Evolutionary conservation across 805 yeast species (phyloP).

Genomic region (Diddensiella santjacobensis): DNA sequence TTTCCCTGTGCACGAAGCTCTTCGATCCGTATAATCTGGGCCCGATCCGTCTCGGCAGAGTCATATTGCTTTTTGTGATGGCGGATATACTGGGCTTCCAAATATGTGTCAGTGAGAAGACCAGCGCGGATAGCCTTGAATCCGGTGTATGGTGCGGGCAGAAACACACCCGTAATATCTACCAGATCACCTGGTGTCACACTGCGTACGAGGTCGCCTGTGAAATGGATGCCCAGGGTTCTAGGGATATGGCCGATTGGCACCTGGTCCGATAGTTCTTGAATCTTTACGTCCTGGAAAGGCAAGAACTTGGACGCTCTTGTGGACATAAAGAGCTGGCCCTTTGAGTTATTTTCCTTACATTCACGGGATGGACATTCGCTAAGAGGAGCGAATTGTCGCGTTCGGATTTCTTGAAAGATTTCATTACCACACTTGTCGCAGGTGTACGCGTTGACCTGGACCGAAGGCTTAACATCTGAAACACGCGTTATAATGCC

Average conservation of each 20-base stretch:
- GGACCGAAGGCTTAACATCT: slow-evolving; percentile 90
- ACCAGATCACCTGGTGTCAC: slow-evolving; percentile 93
- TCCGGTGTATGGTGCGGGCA: slow-evolving; percentile 96
- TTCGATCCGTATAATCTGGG: slow-evolving; percentile 52
- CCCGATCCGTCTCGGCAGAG: slow-evolving; percentile 53
- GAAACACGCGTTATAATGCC: slow-evolving; percentile 95
- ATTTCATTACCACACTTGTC: slow-evolving; percentile 96
- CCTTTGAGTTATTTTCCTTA: slow-evolving; percentile 71
- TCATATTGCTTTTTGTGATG: slow-evolving; percentile 91
- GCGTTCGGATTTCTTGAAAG: slow-evolving; percentile 88
- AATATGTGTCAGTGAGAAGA: slow-evolving; percentile 84
- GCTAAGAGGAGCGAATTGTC: slow-evolving; percentile 77
- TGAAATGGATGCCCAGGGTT: slow-evolving; percentile 76
- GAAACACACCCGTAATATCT: slow-evolving; percentile 84
- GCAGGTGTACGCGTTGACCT: slow-evolving; percentile 93
- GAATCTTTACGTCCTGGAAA: slow-evolving; percentile 92
- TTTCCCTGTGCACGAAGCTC: slow-evolving; percentile 58
- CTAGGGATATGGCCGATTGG: slow-evolving; percentile 98
- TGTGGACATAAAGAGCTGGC: slow-evolving; percentile 86
- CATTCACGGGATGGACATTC: slow-evolving; percentile 87
- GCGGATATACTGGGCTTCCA: slow-evolving; percentile 79
- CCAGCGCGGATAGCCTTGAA: slow-evolving; percentile 92
- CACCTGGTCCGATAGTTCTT: slow-evolving; percentile 92
- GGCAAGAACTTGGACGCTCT: slow-evolving; percentile 94
- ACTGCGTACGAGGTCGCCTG: slow-evolving; percentile 83